A percentile compares a stretch with the other conserved stretches of the same genome.
phyloP scores from a whole-genome alignment of 2,329 filamentous ascomycete genomes.

The Achaetomium macrosporum region DNA sequence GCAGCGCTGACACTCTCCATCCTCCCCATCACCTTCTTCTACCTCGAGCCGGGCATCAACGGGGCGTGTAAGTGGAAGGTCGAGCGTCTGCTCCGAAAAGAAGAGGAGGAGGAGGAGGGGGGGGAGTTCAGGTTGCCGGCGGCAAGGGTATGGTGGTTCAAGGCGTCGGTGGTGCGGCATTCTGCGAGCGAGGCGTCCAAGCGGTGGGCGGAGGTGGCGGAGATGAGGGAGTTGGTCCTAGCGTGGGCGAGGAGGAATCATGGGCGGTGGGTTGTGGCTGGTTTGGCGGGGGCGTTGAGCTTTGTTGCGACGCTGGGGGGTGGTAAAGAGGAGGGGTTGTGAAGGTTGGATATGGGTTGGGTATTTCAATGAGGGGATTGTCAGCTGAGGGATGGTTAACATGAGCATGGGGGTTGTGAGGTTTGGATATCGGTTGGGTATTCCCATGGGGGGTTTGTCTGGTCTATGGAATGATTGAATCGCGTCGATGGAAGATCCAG shows the following conservation, averaged over 20 bases:
- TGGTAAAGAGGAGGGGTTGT: not conserved
- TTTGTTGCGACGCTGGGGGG: slow-evolving; percentile 1
- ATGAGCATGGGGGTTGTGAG: no score
- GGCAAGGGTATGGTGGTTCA: not conserved
- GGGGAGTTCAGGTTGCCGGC: no score
- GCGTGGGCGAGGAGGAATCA: slow-evolving; percentile 19
- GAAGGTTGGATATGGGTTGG: not conserved
- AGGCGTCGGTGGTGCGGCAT: slow-evolving; percentile 2
- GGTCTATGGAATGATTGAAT: no score
- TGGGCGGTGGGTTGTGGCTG: slow-evolving; percentile 11
- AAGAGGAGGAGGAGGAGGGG: not conserved
- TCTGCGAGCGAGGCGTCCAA: slow-evolving; percentile 5
- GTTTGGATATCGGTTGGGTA: no score
- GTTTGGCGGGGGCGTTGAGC: slow-evolving; percentile 12
- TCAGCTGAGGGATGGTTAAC: not conserved
- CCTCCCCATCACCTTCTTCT: slow-evolving; percentile 16
- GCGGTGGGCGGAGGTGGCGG: slow-evolving; percentile 12
- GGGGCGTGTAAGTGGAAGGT: slow-evolving; percentile 23
- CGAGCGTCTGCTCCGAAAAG: slow-evolving; percentile 5
- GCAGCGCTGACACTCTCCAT: slow-evolving; percentile 3
- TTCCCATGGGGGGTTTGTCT: no score
- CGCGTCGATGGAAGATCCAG: no score
- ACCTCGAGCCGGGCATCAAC: slow-evolving; percentile 22
- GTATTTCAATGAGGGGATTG: not conserved
- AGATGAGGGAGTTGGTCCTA: slow-evolving; percentile 14